Conservation (phyloP, 2,329 filamentous ascomycete species). For the Trichothecium roseum region DNA sequence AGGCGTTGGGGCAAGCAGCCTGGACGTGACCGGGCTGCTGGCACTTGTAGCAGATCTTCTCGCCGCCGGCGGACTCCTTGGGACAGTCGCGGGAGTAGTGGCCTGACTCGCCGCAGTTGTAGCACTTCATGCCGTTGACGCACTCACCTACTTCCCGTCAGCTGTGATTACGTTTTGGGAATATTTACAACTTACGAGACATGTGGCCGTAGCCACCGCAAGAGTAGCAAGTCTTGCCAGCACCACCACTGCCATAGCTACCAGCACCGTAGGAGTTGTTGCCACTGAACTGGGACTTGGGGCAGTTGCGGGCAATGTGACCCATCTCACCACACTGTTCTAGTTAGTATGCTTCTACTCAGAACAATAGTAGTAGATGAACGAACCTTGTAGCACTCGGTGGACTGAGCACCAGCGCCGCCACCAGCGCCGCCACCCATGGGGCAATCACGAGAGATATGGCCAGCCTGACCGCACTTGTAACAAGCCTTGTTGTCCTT, state of each 20-base stretch:
- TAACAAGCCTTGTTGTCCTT: slow-evolving; percentile 79
- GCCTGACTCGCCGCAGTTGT: slow-evolving; percentile 93
- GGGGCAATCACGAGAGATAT: slow-evolving; percentile 84
- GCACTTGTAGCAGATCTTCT: slow-evolving; percentile 99
- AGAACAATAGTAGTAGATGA: neutral
- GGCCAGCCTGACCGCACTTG: slow-evolving; percentile 71
- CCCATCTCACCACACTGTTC: slow-evolving; percentile 78
- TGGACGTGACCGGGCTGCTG: slow-evolving; percentile 80
- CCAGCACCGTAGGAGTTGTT: slow-evolving; percentile 36
- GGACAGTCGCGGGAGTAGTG: slow-evolving; percentile 95
- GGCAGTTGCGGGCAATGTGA: slow-evolving; percentile 91
- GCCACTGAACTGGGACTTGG: slow-evolving; percentile 48
- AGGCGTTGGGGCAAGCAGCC: slow-evolving; percentile 82
- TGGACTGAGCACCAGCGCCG: slow-evolving; percentile 34
- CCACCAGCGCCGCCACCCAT: slow-evolving; percentile 37
- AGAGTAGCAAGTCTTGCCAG: slow-evolving; percentile 89
- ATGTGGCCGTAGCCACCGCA: slow-evolving; percentile 96
- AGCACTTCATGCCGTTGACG: slow-evolving; percentile 99
- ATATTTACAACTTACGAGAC: slow-evolving; percentile 52
- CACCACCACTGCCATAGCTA: slow-evolving; percentile 39
- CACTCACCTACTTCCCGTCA: slow-evolving; percentile 57
- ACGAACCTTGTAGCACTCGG: slow-evolving; percentile 81
- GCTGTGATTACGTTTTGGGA: no score
- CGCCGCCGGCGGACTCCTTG: slow-evolving; percentile 73
- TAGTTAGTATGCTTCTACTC: slow-evolving; percentile 5